These are phyloP conservation scores for Serendipita sp. DNA, from an alignment of 1,284 basidiomycete species.

Conservation along the genomic window DNA sequence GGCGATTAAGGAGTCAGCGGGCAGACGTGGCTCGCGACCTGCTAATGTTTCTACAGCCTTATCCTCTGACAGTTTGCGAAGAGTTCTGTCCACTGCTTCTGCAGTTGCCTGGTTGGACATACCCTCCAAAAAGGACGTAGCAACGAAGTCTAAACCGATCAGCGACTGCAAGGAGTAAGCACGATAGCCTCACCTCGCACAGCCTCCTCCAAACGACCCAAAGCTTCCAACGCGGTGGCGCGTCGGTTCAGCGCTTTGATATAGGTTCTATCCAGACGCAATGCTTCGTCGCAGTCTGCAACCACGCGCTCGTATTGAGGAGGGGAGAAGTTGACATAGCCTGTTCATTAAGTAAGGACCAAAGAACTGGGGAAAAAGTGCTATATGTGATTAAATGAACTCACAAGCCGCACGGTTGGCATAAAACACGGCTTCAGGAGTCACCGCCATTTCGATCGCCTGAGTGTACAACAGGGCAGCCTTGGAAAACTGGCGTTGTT, in stretches of 20 bases:
- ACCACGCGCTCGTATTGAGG: conserved; percentile 76
- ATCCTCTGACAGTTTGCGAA: conserved; percentile 69
- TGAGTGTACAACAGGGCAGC: conserved; percentile 83
- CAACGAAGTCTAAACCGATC: conserved; percentile 68
- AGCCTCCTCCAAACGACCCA: conserved; percentile 63
- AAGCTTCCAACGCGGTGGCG: conserved; percentile 70
- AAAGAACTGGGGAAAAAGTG: not conserved
- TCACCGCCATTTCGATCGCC: conserved; percentile 75
- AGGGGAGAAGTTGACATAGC: conserved; percentile 83
- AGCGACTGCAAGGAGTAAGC: not conserved
- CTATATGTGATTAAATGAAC: conserved; percentile 18
- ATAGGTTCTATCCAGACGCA: conserved; percentile 75
- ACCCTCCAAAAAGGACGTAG: conserved; percentile 85
- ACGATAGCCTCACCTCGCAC: conserved; percentile 46
- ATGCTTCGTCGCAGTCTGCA: conserved; percentile 81
- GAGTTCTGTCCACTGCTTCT: conserved; percentile 77
- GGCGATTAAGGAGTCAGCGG: conserved; percentile 85
- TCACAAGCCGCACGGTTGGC: conserved; percentile 93
- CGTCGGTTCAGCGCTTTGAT: conserved; percentile 93
- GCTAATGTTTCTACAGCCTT: conserved; percentile 61
- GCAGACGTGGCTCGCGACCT: conserved; percentile 70
- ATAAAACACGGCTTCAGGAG: conserved; percentile 88
- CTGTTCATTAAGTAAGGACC: conserved; percentile 24
- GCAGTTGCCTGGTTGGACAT: conserved; percentile 78
- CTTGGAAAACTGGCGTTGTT: conserved; percentile 56